Percentiles rank a stretch among this genome's conserved stretches.
These are phyloP conservation scores for Arthrobotrys sphaeroides DNA, from an alignment of 2,329 filamentous ascomycete genomes.

Conservation along the genomic window DNA sequence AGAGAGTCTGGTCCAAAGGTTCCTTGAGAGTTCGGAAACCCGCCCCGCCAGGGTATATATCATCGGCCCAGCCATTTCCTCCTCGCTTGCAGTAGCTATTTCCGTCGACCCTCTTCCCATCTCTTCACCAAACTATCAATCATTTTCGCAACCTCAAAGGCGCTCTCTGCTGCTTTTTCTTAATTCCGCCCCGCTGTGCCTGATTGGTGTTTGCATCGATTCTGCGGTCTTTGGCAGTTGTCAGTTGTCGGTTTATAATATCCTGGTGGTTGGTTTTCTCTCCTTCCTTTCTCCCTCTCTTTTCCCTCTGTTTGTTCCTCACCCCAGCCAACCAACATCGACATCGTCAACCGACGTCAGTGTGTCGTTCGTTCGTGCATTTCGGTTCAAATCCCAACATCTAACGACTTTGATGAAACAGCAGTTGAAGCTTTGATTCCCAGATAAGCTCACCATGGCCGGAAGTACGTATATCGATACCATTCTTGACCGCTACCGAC, in stretches of 20 bases:
- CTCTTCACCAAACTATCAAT: neutral
- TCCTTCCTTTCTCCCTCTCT: neutral
- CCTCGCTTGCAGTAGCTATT: slow-evolving; percentile 36
- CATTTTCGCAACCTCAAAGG: slow-evolving; percentile 30
- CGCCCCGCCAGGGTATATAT: slow-evolving; percentile 25
- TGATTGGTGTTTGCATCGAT: neutral
- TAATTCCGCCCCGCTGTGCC: slow-evolving; percentile 5
- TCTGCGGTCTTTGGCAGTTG: neutral
- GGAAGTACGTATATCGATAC: slow-evolving; percentile 38
- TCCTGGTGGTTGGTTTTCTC: neutral
- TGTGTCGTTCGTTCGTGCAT: neutral
- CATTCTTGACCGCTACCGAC: neutral
- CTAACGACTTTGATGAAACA: slow-evolving; percentile 15
- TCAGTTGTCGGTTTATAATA: neutral
- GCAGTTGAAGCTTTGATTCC: slow-evolving; percentile 1
- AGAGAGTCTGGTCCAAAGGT: slow-evolving; percentile 5
- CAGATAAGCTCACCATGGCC: slow-evolving; percentile 36
- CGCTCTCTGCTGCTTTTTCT: neutral
- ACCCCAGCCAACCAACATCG: slow-evolving; percentile 9
- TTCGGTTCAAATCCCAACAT: neutral
- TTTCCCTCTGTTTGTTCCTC: slow-evolving; percentile 3
- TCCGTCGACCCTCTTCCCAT: slow-evolving; percentile 25
- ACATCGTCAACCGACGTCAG: slow-evolving; percentile 1
- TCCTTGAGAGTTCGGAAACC: slow-evolving; percentile 37
- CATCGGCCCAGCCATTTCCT: slow-evolving; percentile 12